Evolutionary conservation across 768 basidiomycete genomes (phyloP).

Genomic region (Leccinum longicurvipes): DNA sequence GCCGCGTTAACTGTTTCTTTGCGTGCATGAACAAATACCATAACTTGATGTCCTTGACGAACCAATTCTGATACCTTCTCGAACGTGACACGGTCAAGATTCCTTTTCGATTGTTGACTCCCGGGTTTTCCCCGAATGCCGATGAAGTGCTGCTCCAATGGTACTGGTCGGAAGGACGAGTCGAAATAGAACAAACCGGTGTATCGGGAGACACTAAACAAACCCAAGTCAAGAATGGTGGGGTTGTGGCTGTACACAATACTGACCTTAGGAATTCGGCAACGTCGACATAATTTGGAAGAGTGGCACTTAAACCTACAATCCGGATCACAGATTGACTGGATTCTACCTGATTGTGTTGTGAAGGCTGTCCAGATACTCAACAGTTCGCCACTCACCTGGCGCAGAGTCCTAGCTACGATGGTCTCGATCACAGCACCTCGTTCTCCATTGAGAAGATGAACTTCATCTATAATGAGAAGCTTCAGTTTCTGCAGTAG

Average conservation of each 20-base stretch:
- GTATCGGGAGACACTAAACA: constrained; percentile 74
- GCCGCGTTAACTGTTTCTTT: constrained; percentile 98
- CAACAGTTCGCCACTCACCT: constrained; percentile 43
- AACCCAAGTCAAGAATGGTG: constrained; percentile 1
- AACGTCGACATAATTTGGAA: constrained; percentile 96
- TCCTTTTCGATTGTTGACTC: constrained; percentile 68
- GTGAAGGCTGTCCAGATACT: background rate
- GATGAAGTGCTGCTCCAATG: constrained; percentile 95
- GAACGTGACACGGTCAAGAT: constrained; percentile 84
- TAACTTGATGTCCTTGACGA: constrained; percentile 92
- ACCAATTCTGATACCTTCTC: constrained; percentile 90
- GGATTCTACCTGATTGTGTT: constrained; percentile 74
- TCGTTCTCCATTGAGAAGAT: constrained; percentile 94
- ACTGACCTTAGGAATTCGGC: constrained; percentile 86
- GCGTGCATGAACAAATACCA: constrained; percentile 98
- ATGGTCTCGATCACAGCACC: constrained; percentile 98
- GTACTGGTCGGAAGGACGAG: constrained; percentile 93
- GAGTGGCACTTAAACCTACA: constrained; percentile 91
- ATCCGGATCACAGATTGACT: constrained; percentile 95
- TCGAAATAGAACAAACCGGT: constrained; percentile 96
- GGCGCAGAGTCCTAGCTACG: constrained; percentile 90
- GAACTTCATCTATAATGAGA: constrained; percentile 96
- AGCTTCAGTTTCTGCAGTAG: constrained; percentile 75
- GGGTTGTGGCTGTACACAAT: background rate
- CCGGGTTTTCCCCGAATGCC: constrained; percentile 88